Evolutionary conservation across 169 alveolate genomes (phyloP).

Genomic region (Cryptosporidium ryanae): DNA sequence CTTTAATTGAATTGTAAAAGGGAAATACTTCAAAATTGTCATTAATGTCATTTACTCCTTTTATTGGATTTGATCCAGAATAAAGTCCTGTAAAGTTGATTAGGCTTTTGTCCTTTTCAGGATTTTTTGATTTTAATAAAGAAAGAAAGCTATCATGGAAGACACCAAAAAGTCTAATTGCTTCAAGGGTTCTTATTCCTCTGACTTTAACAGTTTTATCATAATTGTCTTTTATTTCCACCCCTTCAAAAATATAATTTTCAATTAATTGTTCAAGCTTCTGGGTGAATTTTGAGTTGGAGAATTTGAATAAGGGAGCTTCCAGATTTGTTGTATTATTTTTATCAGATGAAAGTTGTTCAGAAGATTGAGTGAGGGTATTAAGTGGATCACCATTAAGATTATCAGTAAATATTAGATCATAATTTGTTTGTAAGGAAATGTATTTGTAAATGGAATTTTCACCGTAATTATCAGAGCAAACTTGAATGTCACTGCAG

Average conservation of each 20-base stretch:
- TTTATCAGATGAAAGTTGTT: background rate
- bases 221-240: background rate
- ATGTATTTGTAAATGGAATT: background rate
- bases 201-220: slow-evolving; percentile 5
- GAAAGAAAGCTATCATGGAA: slow-evolving; percentile 38
- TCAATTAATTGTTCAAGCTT: slow-evolving; percentile 28
- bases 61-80: slow-evolving; percentile 31
- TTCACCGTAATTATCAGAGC: slow-evolving; percentile 1
- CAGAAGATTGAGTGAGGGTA: background rate
- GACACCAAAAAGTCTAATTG: slow-evolving; percentile 46
- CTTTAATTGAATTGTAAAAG: slow-evolving; percentile 31
- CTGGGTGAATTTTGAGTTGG: background rate
- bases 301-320: background rate
- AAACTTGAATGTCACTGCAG: slow-evolving; percentile 16
- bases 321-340: background rate
- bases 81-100: slow-evolving; percentile 43
- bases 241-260: slow-evolving; percentile 21
- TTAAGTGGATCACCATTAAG: slow-evolving; percentile 26
- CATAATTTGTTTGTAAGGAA: slow-evolving; percentile 17
- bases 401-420: slow-evolving; percentile 22
- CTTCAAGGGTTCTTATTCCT: slow-evolving; percentile 55
- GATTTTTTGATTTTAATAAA: background rate
- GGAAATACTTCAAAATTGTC: slow-evolving; percentile 3
- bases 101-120: background rate
- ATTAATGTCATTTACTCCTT: slow-evolving; percentile 26